Base-by-base conservation (phyloP, 441 rosid species). In the Adansonia grandidieri region DNA sequence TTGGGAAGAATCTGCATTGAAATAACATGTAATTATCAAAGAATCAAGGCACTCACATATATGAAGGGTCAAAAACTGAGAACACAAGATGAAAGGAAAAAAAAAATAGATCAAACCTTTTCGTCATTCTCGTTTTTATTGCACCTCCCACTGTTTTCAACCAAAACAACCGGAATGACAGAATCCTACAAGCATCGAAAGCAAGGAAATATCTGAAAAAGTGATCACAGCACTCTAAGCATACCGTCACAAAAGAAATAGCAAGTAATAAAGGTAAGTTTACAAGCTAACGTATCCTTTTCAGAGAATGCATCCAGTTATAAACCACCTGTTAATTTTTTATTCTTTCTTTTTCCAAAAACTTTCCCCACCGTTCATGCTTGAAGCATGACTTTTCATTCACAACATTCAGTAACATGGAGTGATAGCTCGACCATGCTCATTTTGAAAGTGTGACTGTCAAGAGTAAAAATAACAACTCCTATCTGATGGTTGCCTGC, bases 121-220 rank as follows among this genome's bases (percentile, higher is more conserved):
- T 96, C 99, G 42, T 91, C 92, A 47, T 57, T 80, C 61, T 89
- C 98, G 75, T 94, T 96, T 86, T 92, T 92, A 77, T 84, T 96
- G 92, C 99, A 96, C 88, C 98, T 91, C 80, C 98, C 97, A 60
- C 97, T 94, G 83, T 96, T 96, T 88, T 96, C 98, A 45, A 92
- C 97, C 89, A 92, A 87, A 47, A 88, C 91, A 81, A 90, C 96
- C 40, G 88, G 89, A 79, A 94, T 83, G 64, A 82, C 81, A 73
- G 80, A 84, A 40, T 85, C 87, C 98, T 96, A 75, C 80, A 86
- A 73, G 54, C 85, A 80, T 24, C 47, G 73, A 82, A 83, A 20
- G 15, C 57, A 65, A 66, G 32, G 4, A 9, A 74, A 68, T 19
- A 61, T 19, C 71, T 45, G 11, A 71, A 71, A 40, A 79, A 6